Evolutionary conservation across 345 rosid species (phyloP).

Genomic region (Acer negundo): DNA sequence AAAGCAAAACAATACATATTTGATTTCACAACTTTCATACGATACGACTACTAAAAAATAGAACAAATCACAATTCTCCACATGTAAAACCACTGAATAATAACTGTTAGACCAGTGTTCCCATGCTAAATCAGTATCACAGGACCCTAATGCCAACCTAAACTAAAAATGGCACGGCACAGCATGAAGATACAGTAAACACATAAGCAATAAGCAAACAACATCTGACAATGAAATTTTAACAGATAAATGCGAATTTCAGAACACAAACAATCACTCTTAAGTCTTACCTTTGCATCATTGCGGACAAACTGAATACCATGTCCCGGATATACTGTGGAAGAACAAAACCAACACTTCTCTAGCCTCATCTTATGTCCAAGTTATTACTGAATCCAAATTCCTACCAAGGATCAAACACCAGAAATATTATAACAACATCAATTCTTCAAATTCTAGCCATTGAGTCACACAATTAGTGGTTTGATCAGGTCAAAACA

Average conservation of each 20-base stretch:
- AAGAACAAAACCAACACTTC: constrained; percentile 97
- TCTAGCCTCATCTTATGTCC: constrained; percentile 68
- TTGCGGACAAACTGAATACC: constrained; percentile 89
- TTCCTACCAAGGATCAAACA: not conserved
- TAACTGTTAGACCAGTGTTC: not conserved
- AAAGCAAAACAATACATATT: not conserved
- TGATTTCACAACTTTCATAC: not conserved
- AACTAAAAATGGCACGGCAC: not conserved
- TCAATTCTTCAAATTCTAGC: not conserved
- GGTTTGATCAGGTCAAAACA: not conserved
- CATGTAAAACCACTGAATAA: too few relatives aligned
- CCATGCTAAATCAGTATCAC: not conserved
- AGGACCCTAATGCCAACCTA: not conserved
- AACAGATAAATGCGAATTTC: not conserved
- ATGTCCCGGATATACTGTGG: constrained; percentile 86
- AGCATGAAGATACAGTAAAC: not conserved
- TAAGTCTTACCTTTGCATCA: constrained; percentile 74
- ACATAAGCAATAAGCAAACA: not conserved
- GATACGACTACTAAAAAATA: not conserved
- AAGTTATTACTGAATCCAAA: constrained; percentile 1
- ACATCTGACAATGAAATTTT: not conserved
- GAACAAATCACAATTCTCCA: not conserved
- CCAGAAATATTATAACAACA: not conserved
- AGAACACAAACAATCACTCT: not conserved
- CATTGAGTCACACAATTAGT: not conserved